Conservation (phyloP, 176 grass and related monocot genomes). For the Oryza meridionalis region DNA sequence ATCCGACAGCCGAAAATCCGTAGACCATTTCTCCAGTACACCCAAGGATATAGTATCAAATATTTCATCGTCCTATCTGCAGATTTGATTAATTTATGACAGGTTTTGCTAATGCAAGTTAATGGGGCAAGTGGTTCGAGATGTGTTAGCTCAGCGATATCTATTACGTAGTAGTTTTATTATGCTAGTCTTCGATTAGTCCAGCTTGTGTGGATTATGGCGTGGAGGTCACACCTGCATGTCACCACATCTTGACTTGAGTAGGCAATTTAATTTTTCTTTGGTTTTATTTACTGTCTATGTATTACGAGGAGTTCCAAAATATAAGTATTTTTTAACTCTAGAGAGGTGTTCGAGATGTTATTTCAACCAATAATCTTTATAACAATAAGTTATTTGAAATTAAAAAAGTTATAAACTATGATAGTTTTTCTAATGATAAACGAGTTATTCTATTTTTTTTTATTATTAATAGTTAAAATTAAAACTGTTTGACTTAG, state of each 20-base stretch:
- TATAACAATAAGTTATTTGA: no score
- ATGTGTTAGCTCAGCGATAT: slow-evolving; percentile 11
- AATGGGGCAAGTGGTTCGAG: not conserved
- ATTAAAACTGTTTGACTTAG: no score
- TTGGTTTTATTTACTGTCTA: not conserved
- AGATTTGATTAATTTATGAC: slow-evolving; percentile 13
- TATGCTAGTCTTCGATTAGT: slow-evolving; percentile 25
- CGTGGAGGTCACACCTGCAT: slow-evolving; percentile 12
- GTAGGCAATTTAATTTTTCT: not conserved
- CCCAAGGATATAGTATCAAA: not conserved
- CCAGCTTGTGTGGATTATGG: not conserved
- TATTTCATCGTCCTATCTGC: not conserved
- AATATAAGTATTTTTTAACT: no score
- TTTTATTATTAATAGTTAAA: no score
- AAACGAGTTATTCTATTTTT: no score
- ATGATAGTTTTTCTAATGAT: no score
- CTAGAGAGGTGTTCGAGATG: no score
- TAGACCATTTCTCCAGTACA: not conserved
- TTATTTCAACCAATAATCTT: no score
- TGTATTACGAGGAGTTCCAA: no score
- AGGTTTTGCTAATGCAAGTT: not conserved
- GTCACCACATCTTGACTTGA: slow-evolving; percentile 36
- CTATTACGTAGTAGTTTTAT: not conserved
- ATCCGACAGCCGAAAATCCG: not conserved
- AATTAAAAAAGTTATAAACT: no score